Base-by-base conservation (phyloP, 495 filamentous ascomycete genomes). In the Articulospora tetracladia region DNA sequence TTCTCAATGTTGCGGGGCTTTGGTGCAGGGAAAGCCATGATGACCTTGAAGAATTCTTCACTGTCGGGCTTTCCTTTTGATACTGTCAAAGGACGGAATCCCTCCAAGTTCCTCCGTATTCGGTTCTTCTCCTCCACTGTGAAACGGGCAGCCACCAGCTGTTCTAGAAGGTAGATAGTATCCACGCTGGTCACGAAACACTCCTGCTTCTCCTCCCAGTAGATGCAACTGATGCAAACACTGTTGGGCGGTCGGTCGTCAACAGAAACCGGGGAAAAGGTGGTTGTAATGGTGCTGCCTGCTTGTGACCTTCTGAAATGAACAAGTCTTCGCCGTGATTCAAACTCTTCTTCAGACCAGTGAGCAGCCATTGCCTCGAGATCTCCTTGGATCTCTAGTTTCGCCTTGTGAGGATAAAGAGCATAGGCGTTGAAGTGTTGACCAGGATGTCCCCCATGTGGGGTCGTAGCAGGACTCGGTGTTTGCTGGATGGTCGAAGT, bases 1-100 rank as follows among this genome's bases (percentile, higher is more conserved):
- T 98, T 98, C 78, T 97, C 94, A 65, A 98, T 98, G 66, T 97
- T 96, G 41, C 94, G 81, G 6, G 94, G 95, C 76, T 97, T 97
- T 1, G 95, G 95, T 24, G 84, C 87, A 12, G 90, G 89, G 70
- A 98, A 97, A n/a, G 84, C 88, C 95, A 98, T 98, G 73, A 98
- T 97, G 61, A 97, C 77, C 75, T 96, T 96, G 84, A 98, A 98
- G 75, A 98, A 97, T 46, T 92, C 89, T 70, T 97, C 93, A 67
- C 88, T 95, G 47, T 98, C 93, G 1, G 82, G 67, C 74, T 96
- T 96, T 55, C 85, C 83, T 70, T 98, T 98, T 34, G 91, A 96
- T 15, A 98, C 90, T 0, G 94, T 98, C 58, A 88, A 69, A 8
- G 95, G 93, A 15, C 86, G 82, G 76, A 94, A 97, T 0, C 91